These are phyloP conservation scores for Arthroderma sp. DNA, from an alignment of 2,329 filamentous ascomycete genomes.

Conservation along the genomic window DNA sequence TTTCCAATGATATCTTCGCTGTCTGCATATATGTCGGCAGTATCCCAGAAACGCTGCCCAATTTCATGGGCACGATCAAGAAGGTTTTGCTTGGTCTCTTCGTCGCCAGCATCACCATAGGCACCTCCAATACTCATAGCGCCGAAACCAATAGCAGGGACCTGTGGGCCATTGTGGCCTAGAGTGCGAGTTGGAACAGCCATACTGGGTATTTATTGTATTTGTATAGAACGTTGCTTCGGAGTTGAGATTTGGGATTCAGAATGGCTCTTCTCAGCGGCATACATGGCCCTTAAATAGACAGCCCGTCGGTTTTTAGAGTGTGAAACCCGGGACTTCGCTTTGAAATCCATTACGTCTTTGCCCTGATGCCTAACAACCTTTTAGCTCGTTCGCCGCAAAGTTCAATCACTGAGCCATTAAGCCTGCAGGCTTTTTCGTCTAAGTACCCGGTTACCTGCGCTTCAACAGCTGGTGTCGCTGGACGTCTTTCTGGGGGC, in stretches of 20 bases:
- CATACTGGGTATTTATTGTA: neutral
- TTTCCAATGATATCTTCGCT: slow-evolving; percentile 36
- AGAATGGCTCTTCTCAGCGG: neutral
- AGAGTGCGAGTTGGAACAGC: neutral
- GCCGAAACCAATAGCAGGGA: neutral
- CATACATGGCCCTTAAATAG: too few relatives aligned
- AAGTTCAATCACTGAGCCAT: too few relatives aligned
- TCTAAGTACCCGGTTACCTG: too few relatives aligned
- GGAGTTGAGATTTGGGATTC: neutral
- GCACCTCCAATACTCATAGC: slow-evolving; percentile 16
- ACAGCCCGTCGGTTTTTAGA: too few relatives aligned
- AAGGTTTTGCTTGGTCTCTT: slow-evolving; percentile 33
- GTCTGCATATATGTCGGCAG: slow-evolving; percentile 30
- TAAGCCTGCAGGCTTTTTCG: too few relatives aligned
- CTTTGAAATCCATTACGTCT: too few relatives aligned
- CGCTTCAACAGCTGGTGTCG: too few relatives aligned
- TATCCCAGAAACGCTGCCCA: slow-evolving; percentile 35
- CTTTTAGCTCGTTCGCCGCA: too few relatives aligned
- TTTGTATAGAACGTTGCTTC: neutral
- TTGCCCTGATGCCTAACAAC: too few relatives aligned
- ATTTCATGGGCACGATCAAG: slow-evolving; percentile 34
- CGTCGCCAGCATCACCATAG: slow-evolving; percentile 21
- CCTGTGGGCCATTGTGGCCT: neutral
- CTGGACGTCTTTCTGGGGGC: too few relatives aligned
- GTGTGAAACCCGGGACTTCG: too few relatives aligned